These are phyloP conservation scores for Aspergillus carlsbadensis DNA, from an alignment of 495 filamentous ascomycete genomes.

Conservation along the genomic window DNA sequence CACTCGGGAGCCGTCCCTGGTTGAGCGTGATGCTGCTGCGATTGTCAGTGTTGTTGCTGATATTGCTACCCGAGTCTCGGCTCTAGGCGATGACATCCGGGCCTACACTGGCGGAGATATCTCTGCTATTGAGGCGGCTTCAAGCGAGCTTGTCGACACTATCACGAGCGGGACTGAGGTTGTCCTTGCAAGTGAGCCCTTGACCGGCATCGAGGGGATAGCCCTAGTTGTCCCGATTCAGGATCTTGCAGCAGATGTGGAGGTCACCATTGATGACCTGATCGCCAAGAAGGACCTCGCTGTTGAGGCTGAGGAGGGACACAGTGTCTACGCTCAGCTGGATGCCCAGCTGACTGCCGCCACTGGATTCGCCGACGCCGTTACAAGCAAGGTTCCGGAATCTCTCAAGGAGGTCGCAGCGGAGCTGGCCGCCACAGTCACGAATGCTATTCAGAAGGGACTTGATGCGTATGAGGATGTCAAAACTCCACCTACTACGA, in stretches of 20 bases:
- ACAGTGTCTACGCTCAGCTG: constrained; percentile 24
- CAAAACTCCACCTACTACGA: constrained; percentile 3
- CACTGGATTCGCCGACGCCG: constrained; percentile 28
- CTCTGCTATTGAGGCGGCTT: constrained; percentile 26
- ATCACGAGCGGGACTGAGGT: constrained; percentile 25
- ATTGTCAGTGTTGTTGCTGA: constrained; percentile 30
- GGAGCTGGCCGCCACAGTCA: constrained; percentile 30
- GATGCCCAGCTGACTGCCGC: constrained; percentile 31
- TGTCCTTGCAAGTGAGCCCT: not conserved
- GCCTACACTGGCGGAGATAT: constrained; percentile 32
- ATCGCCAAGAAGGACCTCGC: constrained; percentile 35
- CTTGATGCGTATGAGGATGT: constrained; percentile 24
- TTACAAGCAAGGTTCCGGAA: constrained; percentile 34
- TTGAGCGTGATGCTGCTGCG: constrained; percentile 31
- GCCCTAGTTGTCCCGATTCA: constrained; percentile 30
- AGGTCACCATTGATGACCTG: constrained; percentile 30
- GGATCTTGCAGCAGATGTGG: constrained; percentile 27
- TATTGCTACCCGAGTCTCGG: constrained; percentile 28
- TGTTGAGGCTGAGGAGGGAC: constrained; percentile 32
- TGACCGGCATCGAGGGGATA: constrained; percentile 30
- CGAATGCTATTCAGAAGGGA: constrained; percentile 31
- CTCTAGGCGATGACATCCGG: constrained; percentile 36
- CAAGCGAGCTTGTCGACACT: constrained; percentile 26
- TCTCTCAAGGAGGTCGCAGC: constrained; percentile 23
- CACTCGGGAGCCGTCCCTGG: constrained; percentile 20